Percentiles rank a stretch among this genome's conserved stretches.
These are phyloP conservation scores for Gymnopus androsaceus DNA, from an alignment of 1,284 basidiomycete species.

Conservation along the genomic window DNA sequence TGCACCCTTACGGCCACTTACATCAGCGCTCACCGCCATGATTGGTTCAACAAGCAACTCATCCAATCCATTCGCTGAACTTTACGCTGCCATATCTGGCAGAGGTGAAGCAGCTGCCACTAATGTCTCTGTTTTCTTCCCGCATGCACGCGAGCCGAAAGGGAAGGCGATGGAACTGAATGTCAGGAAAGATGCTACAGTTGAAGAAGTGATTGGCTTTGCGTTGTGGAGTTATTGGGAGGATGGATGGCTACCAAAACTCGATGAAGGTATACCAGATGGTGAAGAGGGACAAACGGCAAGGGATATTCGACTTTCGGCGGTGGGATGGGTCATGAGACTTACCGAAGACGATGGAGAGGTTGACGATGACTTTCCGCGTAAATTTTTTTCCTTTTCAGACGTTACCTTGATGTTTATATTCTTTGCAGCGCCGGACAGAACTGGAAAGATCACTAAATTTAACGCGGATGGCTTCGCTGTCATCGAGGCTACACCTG, in stretches of 20 bases:
- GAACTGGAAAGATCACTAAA: slow-evolving; percentile 81
- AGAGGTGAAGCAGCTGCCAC: slow-evolving; percentile 66
- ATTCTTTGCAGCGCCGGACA: slow-evolving; percentile 77
- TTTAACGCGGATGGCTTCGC: slow-evolving; percentile 94
- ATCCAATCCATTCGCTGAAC: slow-evolving; percentile 79
- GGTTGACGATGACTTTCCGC: slow-evolving; percentile 97
- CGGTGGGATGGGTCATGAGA: slow-evolving; percentile 91
- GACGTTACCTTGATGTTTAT: slow-evolving; percentile 12
- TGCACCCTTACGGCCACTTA: slow-evolving; percentile 37
- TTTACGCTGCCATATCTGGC: slow-evolving; percentile 81
- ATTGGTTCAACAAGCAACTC: slow-evolving; percentile 55
- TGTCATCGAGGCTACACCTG: slow-evolving; percentile 71
- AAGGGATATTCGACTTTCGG: slow-evolving; percentile 62
- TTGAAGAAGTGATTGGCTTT: slow-evolving; percentile 96
- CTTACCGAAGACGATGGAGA: slow-evolving; percentile 98
- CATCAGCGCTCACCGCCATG: slow-evolving; percentile 68
- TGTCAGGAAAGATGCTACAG: slow-evolving; percentile 85
- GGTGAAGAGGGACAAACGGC: slow-evolving; percentile 66
- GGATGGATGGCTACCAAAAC: slow-evolving; percentile 75
- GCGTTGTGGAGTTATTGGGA: slow-evolving; percentile 92
- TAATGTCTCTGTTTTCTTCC: slow-evolving; percentile 85
- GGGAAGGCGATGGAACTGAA: slow-evolving; percentile 63
- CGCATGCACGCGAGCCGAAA: slow-evolving; percentile 69
- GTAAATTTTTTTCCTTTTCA: slow-evolving; percentile 45
- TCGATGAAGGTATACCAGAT: slow-evolving; percentile 61